Evolutionary conservation across 1,284 basidiomycete species (phyloP), one percentile per base, ranked within the genome.

Genomic region (Irpex lacteus): DNA sequence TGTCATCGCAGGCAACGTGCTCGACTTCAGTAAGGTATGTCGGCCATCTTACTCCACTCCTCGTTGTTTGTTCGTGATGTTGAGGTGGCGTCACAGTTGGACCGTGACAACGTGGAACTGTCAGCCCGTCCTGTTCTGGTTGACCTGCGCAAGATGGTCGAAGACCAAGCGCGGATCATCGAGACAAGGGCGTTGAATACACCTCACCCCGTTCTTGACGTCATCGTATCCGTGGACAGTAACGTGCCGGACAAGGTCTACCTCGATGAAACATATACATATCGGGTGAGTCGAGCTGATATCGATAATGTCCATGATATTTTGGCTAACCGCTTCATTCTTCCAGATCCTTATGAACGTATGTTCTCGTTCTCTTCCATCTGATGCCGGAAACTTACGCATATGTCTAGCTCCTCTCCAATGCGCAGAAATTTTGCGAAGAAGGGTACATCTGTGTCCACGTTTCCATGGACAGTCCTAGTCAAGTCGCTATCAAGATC

Each of bases 371-470:
- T 54, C 21, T 59, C 9, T 59, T 32, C 38, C 13, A 6, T 40
- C 36, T 34, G 32, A 34, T 34, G 2, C 11, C 15, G 7, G 58
- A 21, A 19, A 38, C 52, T 60, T 0, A 60, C 53, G 9, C 9
- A 26, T 18, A 21, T 9, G 26, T 53, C 2, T 34, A 75, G 74
- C 69, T 75, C 0, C 68, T 74, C 6, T 75, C 73, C 1, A 75
- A 75, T 55, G 74, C 74, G 0, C 72, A 73, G 59, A 75, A 75
- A 52, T 75, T 75, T 67, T 73, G 72, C 62, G 74, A 75, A 19
- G 63, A 68, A 44, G 74, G 73, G 18, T 74, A 71, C 63, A 70
- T 75, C 56, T 71, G 69, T 55, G 64, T 74, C 6, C 54, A 65
- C 2, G 70, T 73, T 5, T 65, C 62, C n/a, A 70, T 73, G 71